Base-by-base conservation (phyloP, 176 grass and related monocot genomes). In the Eremochloa ophiuroides region DNA sequence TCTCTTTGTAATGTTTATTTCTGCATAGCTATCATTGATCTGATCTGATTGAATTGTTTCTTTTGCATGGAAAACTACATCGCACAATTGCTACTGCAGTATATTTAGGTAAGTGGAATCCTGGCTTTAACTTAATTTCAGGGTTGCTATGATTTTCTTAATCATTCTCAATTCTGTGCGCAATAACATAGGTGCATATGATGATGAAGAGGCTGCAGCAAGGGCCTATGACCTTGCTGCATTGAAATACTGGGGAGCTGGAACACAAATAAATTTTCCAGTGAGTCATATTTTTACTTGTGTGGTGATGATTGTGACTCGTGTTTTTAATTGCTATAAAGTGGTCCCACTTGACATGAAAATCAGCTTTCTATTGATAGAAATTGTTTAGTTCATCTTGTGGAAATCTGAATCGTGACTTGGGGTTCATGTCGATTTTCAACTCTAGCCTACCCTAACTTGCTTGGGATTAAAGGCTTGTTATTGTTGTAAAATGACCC, bases 201-300 rank as follows among this genome's bases (percentile, higher is more conserved):
- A 99, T 83, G 96, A 99, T 67, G 96, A 99, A 71, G 96, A 99
- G 80, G 96, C 96, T 95, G 96, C 96, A 23, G 96, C 96, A 81
- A 99, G 96, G 86, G 96, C 96, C 66, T 99, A 99, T 86, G 96
- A 99, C 80, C 96, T 99, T 62, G 96, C 96, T 76, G 96, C 96
- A 77, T 78, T 99, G 70, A 99, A 95, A 88, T 99, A 99, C 48
- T 99, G 96, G 96, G 96, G 96, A 61, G 93, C 93, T 80, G 96
- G 96, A 76, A 99, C 96, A 51, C 96, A 93, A 20, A 99, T 99
- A 73, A 99, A 99, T 88, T 99, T 99, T 86, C 96, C 93, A 25
- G 96, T 95, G 83, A 99, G 90, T 80, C 35, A 13, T 85, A 13
- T 85, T 46, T 65, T 62, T 38, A 22, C 43, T 43, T 59, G 27